Evolutionary conservation across 139 green algal species (phyloP).

Genomic region (Chlamydomonas incerta): DNA sequence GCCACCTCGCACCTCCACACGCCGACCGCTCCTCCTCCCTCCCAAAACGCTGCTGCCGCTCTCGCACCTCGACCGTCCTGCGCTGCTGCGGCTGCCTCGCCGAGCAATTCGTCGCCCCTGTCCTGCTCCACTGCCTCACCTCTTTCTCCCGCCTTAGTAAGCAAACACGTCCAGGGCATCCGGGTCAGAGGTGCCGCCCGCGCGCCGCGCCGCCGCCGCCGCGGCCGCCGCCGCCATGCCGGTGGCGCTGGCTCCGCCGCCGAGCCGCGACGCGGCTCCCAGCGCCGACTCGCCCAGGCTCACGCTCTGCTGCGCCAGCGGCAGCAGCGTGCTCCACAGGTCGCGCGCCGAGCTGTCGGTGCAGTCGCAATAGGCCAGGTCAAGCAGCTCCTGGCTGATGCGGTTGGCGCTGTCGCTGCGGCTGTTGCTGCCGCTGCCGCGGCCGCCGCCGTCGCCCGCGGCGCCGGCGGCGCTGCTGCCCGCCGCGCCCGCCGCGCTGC

Average conservation of each 20-base stretch:
- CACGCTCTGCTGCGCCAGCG: constrained; percentile 37
- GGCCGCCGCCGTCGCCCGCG: not conserved
- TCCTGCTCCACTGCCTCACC: no score
- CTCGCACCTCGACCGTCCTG: no score
- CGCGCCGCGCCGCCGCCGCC: not conserved
- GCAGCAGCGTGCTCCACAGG: constrained; percentile 44
- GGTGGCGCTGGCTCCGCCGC: not conserved
- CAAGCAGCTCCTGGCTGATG: constrained; percentile 35
- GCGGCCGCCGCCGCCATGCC: not conserved
- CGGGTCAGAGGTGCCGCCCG: not conserved
- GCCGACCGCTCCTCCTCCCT: no score
- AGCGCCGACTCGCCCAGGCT: constrained; percentile 23
- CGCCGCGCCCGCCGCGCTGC: not conserved
- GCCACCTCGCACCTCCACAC: no score
- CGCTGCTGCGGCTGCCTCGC: no score
- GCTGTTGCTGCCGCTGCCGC: no score
- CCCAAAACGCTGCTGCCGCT: no score
- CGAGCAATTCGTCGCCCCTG: no score
- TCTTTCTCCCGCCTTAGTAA: not conserved
- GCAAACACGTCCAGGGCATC: constrained; percentile 2
- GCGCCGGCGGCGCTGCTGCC: not conserved
- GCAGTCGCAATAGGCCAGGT: constrained; percentile 41
- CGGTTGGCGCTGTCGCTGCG: not conserved
- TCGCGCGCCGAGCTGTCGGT: constrained; percentile 28
- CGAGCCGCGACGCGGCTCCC: not conserved